Conservation (phyloP, 2,329 filamentous ascomycete genomes). For the Aureobasidium sp. region DNA sequence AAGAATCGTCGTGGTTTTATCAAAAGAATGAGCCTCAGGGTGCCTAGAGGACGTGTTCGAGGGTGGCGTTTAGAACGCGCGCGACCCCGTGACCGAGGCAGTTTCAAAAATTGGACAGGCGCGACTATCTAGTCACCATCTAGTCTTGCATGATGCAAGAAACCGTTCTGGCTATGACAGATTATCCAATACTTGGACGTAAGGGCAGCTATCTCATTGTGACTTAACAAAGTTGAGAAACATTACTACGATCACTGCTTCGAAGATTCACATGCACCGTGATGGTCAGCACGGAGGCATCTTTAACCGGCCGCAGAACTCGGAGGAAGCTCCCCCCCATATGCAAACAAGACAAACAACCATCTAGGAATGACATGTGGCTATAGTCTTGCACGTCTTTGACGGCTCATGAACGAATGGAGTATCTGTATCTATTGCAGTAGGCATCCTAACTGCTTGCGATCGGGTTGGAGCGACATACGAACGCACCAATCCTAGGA, state of each 20-base stretch:
- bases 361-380: slow-evolving; percentile 6
- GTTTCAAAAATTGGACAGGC: not conserved
- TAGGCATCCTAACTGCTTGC: not conserved
- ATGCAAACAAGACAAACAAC: slow-evolving; percentile 3
- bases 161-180: not conserved
- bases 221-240: not conserved
- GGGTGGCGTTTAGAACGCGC: not conserved
- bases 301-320: not conserved
- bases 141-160: not conserved
- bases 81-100: slow-evolving; percentile 2
- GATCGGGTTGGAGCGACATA: not conserved
- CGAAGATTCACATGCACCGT: not conserved
- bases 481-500: not conserved
- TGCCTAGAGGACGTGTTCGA: slow-evolving; percentile 7
- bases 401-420: not conserved
- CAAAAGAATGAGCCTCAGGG: slow-evolving; percentile 4
- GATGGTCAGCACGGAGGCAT: not conserved
- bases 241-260: not conserved
- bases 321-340: not conserved
- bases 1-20: not conserved
- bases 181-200: no score
- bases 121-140: not conserved
- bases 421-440: not conserved
- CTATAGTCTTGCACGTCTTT: not conserved
- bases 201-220: no score